Conservation (phyloP, 768 basidiomycete species). For the Dictyophora rubrovolvata region DNA sequence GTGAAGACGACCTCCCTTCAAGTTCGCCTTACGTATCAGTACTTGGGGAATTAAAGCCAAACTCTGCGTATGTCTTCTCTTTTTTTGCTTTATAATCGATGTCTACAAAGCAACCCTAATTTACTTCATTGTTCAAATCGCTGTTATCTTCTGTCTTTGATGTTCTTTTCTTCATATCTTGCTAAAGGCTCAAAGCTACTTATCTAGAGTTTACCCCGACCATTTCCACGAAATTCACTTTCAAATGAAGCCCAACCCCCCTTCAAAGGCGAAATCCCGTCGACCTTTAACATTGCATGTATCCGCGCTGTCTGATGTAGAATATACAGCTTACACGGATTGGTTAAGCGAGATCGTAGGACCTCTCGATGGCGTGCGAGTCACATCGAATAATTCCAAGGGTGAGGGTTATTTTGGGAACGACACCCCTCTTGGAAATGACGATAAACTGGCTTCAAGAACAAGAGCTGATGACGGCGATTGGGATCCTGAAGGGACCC, state of each 20-base stretch:
- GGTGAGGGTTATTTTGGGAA: background rate
- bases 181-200: too few species aligned
- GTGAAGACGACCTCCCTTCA: too few species aligned
- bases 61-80: too few species aligned
- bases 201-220: too few species aligned
- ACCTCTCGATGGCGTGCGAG: constrained; percentile 10
- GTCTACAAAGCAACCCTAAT: too few species aligned
- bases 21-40: too few species aligned
- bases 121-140: too few species aligned
- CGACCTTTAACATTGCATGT: constrained; percentile 58
- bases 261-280: background rate
- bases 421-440: background rate
- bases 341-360: constrained; percentile 43
- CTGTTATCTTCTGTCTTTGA: too few species aligned
- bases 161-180: too few species aligned
- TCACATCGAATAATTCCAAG: background rate
- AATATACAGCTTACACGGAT: constrained; percentile 58
- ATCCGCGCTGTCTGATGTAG: constrained; percentile 65
- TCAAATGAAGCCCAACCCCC: background rate
- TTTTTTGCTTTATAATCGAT: too few species aligned
- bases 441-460: background rate
- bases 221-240: too few species aligned
- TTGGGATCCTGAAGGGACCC: constrained; percentile 35
- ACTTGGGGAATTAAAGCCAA: too few species aligned
- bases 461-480: constrained; percentile 30